Conservation (phyloP, 1,284 basidiomycete genomes). For the Veloboletus limbatus region DNA sequence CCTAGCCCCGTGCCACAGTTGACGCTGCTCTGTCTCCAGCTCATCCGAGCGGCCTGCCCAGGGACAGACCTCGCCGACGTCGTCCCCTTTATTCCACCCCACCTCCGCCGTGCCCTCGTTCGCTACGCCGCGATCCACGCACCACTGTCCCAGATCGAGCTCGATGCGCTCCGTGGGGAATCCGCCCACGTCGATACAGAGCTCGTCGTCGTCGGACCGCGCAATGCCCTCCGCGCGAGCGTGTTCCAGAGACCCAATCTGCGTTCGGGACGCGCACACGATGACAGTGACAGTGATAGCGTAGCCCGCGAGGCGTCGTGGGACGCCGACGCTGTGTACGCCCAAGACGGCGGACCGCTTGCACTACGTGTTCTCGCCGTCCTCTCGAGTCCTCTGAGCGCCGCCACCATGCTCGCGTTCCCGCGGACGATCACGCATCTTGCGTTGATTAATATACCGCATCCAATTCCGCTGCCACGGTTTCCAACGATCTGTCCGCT, state of each 20-base stretch:
- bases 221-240: constrained; percentile 42
- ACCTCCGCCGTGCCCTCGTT: constrained; percentile 54
- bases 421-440: constrained; percentile 59
- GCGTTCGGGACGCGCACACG: background rate
- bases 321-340: constrained; percentile 22
- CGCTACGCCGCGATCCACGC: constrained; percentile 53
- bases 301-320: constrained; percentile 13
- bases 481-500: constrained; percentile 60
- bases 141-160: constrained; percentile 47
- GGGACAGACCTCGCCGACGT: constrained; percentile 39
- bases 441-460: constrained; percentile 48
- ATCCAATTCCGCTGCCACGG: constrained; percentile 48
- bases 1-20: constrained; percentile 42
- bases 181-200: constrained; percentile 58
- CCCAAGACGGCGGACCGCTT: constrained; percentile 20
- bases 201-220: constrained; percentile 57
- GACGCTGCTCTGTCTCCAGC: constrained; percentile 39
- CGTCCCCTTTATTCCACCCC: constrained; percentile 49
- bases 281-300: background rate
- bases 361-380: constrained; percentile 43
- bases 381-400: constrained; percentile 35
- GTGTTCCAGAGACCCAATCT: constrained; percentile 33
- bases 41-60: constrained; percentile 34
- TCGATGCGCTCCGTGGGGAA: constrained; percentile 47
- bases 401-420: constrained; percentile 43